Evolutionary conservation across 2,329 filamentous ascomycete genomes (phyloP), one percentile per base, ranked within the genome.

Genomic region (Passalora sequoiae): DNA sequence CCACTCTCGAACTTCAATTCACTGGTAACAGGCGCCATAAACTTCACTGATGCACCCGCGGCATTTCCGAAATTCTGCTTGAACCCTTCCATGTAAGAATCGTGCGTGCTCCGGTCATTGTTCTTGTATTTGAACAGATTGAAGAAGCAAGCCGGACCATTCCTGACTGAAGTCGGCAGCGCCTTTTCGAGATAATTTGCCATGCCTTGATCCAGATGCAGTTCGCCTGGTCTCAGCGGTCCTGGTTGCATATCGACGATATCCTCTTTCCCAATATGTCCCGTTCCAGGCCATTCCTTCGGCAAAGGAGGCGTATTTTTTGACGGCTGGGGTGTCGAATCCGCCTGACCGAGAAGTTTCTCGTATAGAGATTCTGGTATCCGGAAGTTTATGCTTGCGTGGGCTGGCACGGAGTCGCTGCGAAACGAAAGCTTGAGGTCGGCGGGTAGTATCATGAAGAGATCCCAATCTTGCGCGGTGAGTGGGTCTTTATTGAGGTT

Each of bases 71-170:
- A 54, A 5, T 28, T 49, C 6, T 40, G 9, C 20, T 54, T 54
- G 32, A 54, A 51, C 12, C 44, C 46, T 15, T 32, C 30, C 51
- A 54, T 54, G 33, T 54, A 54, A 3, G 43, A 35, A 24, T 54
- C 46, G 24, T 54, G 51, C 12, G 32, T 19, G 4, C 25, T 29
- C 9, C 43, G 35, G 20, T 54, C 49, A 6, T 29, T 37, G 16
- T 51, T 39, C 1, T 19, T 33, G 33, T 54, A 54, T 13, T 46
- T 44, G 49, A 54, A 54, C n/a, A 54, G 33, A 19, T 54, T 54
- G 46, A 54, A 51, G n/a, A 49, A 44, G 35, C 49, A 50, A 17
- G 48, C 44, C 7, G 51, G 51, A 1, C 9, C 25, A 15, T 46
- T 37, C 2, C 24, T 24, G 16, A 47, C 35, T 8, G 5, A 12